Base-by-base conservation (phyloP, 2,329 filamentous ascomycete species). In the Penicillium sp. region DNA sequence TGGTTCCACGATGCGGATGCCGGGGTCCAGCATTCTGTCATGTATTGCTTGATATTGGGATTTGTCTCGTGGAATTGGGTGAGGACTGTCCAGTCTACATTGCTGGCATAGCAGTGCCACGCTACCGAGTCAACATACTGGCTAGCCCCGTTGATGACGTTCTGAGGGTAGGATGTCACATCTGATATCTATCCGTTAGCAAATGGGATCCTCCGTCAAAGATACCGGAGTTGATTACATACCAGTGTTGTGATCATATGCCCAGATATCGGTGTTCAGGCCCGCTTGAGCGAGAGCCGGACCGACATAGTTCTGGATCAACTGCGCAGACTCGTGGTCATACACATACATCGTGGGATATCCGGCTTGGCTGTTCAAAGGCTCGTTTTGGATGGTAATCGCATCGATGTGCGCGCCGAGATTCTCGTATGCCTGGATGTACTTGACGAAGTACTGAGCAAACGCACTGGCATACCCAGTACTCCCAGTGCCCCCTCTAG, bases 181-280 rank as follows among this genome's bases (percentile, higher is more conserved):
- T 75, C 71, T 63, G 34, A 34, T 23, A 11, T 16, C 15, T 3
- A 8, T 16, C 10, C 2, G 33, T 53, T 53, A 46, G 23, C 4
- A 27, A 27, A 36, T 21, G 5, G 10, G 15, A 9, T 23, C 1
- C 0, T 10, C 11, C 2, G 3, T 11, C 15, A 29, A 19, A 52
- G 5, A 21, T 11, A 5, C 19, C 8, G 13, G 19, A 8, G 5
- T 10, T 5, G 16, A 29, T 10, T 19, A 38, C 50, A 23, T 60
- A 66, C 67, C 65, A 4, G 74, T 76, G 53, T 76, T 76, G 58
- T 76, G 73, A 50, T 76, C 74, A 50, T 74, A 74, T 8, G 73
- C 72, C 67, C 74, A 70, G 19, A 74, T 64, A 10, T 61, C 49
- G 0, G 71, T 68, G 27, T 57, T 43, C 7, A 69, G 52, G 5